phyloP scores from a whole-genome alignment of 1,139 yeast genomes.

The Pichia sp. region DNA sequence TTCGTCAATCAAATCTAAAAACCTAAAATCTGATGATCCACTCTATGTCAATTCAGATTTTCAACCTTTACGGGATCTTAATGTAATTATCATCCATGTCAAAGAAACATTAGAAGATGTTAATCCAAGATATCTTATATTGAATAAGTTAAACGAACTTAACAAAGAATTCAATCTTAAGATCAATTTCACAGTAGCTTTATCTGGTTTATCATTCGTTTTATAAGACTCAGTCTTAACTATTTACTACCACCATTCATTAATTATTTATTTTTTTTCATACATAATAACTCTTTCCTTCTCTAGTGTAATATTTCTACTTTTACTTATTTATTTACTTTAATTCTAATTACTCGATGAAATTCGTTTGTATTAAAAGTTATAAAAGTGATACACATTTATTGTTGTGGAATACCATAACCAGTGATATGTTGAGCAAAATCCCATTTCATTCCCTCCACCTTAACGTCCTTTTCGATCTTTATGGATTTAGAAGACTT shows the following conservation, averaged over 20 bases:
- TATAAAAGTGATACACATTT: too few relatives aligned
- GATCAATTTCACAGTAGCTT: constrained; percentile 48
- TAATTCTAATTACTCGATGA: too few relatives aligned
- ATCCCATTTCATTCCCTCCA: constrained; percentile 84
- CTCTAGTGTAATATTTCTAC: too few relatives aligned
- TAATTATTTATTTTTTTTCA: background rate
- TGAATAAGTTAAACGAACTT: constrained; percentile 46
- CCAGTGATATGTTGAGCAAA: constrained; percentile 90
- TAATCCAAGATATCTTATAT: constrained; percentile 58
- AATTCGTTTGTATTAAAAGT: too few relatives aligned
- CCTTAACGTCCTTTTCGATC: constrained; percentile 62
- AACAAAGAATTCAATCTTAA: constrained; percentile 39
- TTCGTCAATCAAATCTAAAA: background rate
- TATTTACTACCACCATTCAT: background rate
- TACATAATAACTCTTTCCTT: too few relatives aligned
- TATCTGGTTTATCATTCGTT: constrained; percentile 47
- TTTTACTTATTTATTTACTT: too few relatives aligned
- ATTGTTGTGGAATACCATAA: constrained; percentile 54
- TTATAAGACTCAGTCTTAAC: constrained; percentile 16
- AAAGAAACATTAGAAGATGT: constrained; percentile 46
- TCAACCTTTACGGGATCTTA: constrained; percentile 45
- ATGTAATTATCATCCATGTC: constrained; percentile 68
- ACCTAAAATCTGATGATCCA: constrained; percentile 21
- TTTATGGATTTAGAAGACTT: constrained; percentile 57
- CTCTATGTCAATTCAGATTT: constrained; percentile 11